These are phyloP conservation scores for Hemisphaericaspora xylanilytica DNA, from an alignment of 1,139 yeast species.

Conservation along the genomic window DNA sequence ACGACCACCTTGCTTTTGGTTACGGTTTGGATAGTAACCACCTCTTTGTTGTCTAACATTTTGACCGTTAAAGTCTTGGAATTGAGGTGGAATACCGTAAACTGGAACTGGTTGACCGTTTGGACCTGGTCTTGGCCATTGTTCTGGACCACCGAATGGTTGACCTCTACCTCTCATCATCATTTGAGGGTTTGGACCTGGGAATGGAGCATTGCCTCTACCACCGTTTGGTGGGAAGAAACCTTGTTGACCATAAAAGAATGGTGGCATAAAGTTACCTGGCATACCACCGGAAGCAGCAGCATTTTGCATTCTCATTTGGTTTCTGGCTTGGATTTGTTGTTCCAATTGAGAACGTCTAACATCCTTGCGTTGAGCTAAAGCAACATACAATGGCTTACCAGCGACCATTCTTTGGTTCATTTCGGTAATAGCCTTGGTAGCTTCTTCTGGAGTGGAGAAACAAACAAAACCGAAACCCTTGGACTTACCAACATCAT, in stretches of 20 bases:
- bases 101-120: conserved; percentile 79
- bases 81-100: conserved; percentile 75
- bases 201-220: conserved; percentile 78
- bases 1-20: conserved; percentile 35
- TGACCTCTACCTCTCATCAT: conserved; percentile 76
- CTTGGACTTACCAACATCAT: conserved; percentile 91
- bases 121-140: conserved; percentile 74
- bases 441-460: conserved; percentile 98
- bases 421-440: conserved; percentile 98
- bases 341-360: conserved; percentile 97
- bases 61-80: conserved; percentile 42
- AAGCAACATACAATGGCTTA: conserved; percentile 97
- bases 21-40: conserved; percentile 46
- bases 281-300: conserved; percentile 86
- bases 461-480: conserved; percentile 99
- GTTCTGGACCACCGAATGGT: conserved; percentile 51
- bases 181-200: conserved; percentile 85
- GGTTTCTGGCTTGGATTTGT: conserved; percentile 98
- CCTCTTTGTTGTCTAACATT: conserved; percentile 27
- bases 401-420: conserved; percentile 95
- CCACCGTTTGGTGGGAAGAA: conserved; percentile 76
- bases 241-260: conserved; percentile 90
- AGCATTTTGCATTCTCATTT: conserved; percentile 96
- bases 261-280: conserved; percentile 94
- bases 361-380: conserved; percentile 98